These are phyloP conservation scores for Tephrocybe sp. DNA, from an alignment of 768 basidiomycete genomes.

Conservation along the genomic window DNA sequence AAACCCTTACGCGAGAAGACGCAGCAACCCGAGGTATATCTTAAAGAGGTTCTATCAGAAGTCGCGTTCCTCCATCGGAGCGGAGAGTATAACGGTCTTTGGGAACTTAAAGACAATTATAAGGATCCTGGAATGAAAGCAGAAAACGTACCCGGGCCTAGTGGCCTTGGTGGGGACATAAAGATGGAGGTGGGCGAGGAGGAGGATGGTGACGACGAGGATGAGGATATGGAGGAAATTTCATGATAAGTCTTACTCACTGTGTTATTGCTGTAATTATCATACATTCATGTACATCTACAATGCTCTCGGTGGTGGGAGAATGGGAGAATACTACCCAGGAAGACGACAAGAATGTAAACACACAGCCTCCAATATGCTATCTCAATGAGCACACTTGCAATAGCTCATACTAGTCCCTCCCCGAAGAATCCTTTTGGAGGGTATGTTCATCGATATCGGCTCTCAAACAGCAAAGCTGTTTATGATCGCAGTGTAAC, in stretches of 20 bases:
- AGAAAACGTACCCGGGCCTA: constrained; percentile 42
- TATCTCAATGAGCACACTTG: too few relatives aligned
- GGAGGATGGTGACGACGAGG: constrained; percentile 57
- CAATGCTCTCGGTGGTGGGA: too few relatives aligned
- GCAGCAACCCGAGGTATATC: constrained; percentile 82
- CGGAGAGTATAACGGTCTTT: constrained; percentile 78
- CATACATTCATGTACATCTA: not conserved
- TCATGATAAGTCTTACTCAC: constrained; percentile 31
- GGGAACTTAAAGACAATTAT: constrained; percentile 76
- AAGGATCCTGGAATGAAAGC: constrained; percentile 58
- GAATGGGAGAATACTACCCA: too few relatives aligned
- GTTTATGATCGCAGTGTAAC: too few relatives aligned
- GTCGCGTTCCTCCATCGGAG: constrained; percentile 75
- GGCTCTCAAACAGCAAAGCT: too few relatives aligned
- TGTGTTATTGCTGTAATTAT: not conserved
- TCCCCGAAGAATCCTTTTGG: too few relatives aligned
- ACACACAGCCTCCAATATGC: too few relatives aligned
- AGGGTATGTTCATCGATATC: too few relatives aligned
- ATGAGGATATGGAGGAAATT: constrained; percentile 72
- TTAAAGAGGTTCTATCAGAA: constrained; percentile 78
- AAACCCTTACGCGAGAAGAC: constrained; percentile 73
- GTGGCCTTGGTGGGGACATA: constrained; percentile 29
- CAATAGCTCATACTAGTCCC: too few relatives aligned
- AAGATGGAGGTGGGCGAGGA: constrained; percentile 62
- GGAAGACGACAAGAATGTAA: too few relatives aligned